Conservation (phyloP, 2,329 filamentous ascomycete genomes). For the Sporothrix sp. region DNA sequence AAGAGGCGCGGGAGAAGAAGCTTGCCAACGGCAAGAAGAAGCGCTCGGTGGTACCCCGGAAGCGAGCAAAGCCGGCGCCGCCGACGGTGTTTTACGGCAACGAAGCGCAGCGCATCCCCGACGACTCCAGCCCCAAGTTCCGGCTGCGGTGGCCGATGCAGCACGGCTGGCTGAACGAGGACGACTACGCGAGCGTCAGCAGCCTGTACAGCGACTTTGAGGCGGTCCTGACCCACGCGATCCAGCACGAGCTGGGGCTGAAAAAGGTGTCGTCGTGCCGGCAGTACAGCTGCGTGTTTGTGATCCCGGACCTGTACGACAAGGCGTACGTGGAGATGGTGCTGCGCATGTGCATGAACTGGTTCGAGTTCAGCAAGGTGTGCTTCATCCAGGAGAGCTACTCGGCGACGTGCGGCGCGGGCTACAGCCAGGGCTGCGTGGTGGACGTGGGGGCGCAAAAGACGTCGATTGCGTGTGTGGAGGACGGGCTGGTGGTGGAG, state of each 20-base stretch:
- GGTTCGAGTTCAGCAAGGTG: constrained; percentile 80
- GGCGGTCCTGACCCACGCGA: constrained; percentile 73
- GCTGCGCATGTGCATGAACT: constrained; percentile 74
- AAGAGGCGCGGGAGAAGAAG: background rate
- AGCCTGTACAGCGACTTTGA: constrained; percentile 81
- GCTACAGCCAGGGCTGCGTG: constrained; percentile 87
- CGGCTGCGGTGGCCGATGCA: constrained; percentile 88
- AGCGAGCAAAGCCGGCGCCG: constrained; percentile 23
- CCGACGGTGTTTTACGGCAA: constrained; percentile 67
- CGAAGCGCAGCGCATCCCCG: constrained; percentile 75
- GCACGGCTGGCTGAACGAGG: constrained; percentile 80
- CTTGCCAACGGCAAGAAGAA: background rate
- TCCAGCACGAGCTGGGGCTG: constrained; percentile 74
- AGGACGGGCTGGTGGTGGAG: constrained; percentile 89
- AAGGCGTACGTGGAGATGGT: constrained; percentile 81
- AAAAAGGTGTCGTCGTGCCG: constrained; percentile 70
- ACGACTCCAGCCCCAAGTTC: constrained; percentile 80
- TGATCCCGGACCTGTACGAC: constrained; percentile 95
- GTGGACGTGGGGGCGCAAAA: constrained; percentile 96
- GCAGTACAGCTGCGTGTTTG: constrained; percentile 92
- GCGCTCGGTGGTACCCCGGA: background rate
- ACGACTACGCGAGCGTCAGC: constrained; percentile 71
- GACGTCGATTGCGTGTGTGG: constrained; percentile 92
- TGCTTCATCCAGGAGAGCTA: constrained; percentile 96
- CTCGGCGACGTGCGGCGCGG: constrained; percentile 87